A percentile compares a stretch with the other conserved stretches of the same genome.
Evolutionary conservation across 305 asterid species (phyloP).

Genomic region (Fraxinus velutina): DNA sequence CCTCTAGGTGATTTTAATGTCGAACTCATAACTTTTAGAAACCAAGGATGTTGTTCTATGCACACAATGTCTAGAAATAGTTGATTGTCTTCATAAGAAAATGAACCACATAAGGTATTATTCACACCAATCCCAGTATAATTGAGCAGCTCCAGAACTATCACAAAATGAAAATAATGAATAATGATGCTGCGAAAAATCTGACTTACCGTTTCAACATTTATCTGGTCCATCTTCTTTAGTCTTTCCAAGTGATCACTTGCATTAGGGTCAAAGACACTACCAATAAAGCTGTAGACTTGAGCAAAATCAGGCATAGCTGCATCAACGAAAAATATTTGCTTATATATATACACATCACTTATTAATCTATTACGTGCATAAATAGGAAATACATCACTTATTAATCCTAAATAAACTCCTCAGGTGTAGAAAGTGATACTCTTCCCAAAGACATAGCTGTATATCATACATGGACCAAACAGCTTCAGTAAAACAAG

Average conservation of each 20-base stretch:
- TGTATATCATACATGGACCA: not conserved
- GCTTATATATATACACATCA: not conserved
- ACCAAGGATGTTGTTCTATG: not conserved
- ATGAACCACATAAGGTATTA: not conserved
- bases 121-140: not conserved
- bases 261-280: constrained; percentile 71
- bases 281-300: constrained; percentile 80
- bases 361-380: not conserved
- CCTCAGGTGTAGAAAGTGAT: no score
- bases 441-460: not conserved
- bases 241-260: constrained; percentile 63
- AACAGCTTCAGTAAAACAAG: not conserved
- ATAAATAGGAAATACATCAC: not conserved
- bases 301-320: constrained; percentile 77
- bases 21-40: not conserved
- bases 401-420: no score
- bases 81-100: not conserved
- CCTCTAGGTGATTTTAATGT: not conserved
- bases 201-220: constrained; percentile 69
- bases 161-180: not conserved
- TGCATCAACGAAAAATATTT: constrained; percentile 32
- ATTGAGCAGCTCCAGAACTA: not conserved
- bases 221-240: constrained; percentile 66
- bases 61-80: not conserved
- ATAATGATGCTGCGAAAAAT: not conserved